Conservation (phyloP, 108 stramenopile genomes). For the Thalassiosira profunda region DNA sequence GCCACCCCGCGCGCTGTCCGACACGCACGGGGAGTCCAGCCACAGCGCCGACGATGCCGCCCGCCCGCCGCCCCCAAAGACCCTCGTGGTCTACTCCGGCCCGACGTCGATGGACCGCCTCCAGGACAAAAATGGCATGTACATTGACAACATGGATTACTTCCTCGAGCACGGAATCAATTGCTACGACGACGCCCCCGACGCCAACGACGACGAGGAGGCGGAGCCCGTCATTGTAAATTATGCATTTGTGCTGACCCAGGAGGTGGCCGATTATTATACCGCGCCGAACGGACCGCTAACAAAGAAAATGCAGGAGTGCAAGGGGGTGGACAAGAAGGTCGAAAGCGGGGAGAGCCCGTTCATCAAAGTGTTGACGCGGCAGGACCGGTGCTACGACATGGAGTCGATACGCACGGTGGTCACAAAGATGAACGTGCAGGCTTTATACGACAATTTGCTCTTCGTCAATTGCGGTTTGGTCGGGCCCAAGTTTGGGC, state of each 20-base stretch:
- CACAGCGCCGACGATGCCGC: no score
- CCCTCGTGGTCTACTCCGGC: conserved; percentile 52
- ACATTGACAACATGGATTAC: conserved; percentile 54
- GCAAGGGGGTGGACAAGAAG: conserved; percentile 14
- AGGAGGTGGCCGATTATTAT: conserved; percentile 41
- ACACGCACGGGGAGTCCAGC: no score
- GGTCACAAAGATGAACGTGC: conserved; percentile 15
- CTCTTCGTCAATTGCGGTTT: conserved; percentile 61
- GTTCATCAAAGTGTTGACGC: conserved; percentile 31
- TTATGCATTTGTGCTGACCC: conserved; percentile 46
- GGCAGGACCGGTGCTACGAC: conserved; percentile 56
- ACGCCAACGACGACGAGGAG: neutral
- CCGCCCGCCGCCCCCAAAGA: conserved; percentile 24
- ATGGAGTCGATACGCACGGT: conserved; percentile 54
- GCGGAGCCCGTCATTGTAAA: conserved; percentile 10
- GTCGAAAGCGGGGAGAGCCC: conserved; percentile 1
- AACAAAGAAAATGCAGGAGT: conserved; percentile 28
- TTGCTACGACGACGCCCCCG: conserved; percentile 26
- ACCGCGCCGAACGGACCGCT: conserved; percentile 29
- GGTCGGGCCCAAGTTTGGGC: conserved; percentile 50
- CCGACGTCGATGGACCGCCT: conserved; percentile 45
- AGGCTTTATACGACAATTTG: conserved; percentile 49
- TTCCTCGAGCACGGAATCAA: conserved; percentile 51
- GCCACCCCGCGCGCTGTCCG: no score
- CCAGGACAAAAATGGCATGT: conserved; percentile 54